Evolutionary conservation across 2,329 filamentous ascomycete species (phyloP).

Genomic region (Alternaria sp.): DNA sequence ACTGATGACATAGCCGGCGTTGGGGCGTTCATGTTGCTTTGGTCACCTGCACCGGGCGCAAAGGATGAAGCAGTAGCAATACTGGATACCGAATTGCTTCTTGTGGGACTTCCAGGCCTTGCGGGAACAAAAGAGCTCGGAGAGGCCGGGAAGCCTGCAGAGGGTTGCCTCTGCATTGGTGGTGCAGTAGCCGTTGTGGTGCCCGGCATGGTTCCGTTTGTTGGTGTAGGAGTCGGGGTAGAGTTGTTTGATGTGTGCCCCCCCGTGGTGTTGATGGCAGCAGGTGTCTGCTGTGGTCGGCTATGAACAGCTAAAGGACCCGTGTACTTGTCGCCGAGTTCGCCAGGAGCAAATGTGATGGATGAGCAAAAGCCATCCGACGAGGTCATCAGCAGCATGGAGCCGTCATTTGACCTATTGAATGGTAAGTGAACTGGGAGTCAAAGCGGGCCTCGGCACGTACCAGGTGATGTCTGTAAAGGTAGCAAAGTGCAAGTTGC

Average conservation of each 20-base stretch:
- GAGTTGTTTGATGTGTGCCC: constrained; percentile 63
- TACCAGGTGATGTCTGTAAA: constrained; percentile 97
- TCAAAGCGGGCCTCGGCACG: neutral
- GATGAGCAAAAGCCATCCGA: constrained; percentile 98
- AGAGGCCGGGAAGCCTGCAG: constrained; percentile 63
- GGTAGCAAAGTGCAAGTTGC: constrained; percentile 95
- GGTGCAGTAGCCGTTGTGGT: constrained; percentile 54
- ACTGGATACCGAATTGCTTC: constrained; percentile 86
- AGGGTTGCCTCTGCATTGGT: constrained; percentile 57
- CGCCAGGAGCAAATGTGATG: constrained; percentile 80
- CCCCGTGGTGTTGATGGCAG: constrained; percentile 50
- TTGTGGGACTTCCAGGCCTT: constrained; percentile 77
- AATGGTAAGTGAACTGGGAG: constrained; percentile 11
- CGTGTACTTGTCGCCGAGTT: constrained; percentile 82
- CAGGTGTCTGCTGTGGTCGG: constrained; percentile 43
- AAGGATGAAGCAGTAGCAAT: constrained; percentile 69
- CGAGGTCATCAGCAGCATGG: constrained; percentile 89
- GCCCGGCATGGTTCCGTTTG: constrained; percentile 67
- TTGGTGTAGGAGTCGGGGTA: constrained; percentile 75
- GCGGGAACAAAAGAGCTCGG: constrained; percentile 61
- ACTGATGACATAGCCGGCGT: constrained; percentile 78
- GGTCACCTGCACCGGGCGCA: constrained; percentile 43
- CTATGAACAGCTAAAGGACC: constrained; percentile 60
- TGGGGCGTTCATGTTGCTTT: constrained; percentile 70
- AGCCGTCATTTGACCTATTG: constrained; percentile 74